These are phyloP conservation scores for Sarocladiaceae sp. DNA, from an alignment of 2,329 filamentous ascomycete species.

Conservation along the genomic window DNA sequence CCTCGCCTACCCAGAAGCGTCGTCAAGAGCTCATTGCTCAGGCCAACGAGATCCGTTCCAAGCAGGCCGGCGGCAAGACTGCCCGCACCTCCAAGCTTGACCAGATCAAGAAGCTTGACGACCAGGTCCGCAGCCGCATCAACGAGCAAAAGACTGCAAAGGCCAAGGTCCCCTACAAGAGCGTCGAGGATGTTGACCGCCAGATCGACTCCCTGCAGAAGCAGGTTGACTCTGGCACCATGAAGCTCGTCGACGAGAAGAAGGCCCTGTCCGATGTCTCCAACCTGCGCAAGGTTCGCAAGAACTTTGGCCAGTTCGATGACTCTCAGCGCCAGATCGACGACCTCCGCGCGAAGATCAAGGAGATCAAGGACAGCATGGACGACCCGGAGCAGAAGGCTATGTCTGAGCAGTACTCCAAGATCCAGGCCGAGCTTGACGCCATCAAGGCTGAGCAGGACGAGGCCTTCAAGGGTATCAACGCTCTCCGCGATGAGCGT, in stretches of 20 bases:
- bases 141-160: constrained; percentile 83
- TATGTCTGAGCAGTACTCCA: constrained; percentile 79
- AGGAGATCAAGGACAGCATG: constrained; percentile 81
- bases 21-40: constrained; percentile 81
- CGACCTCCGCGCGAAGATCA: constrained; percentile 80
- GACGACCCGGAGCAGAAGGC: constrained; percentile 91
- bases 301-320: constrained; percentile 84
- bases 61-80: constrained; percentile 85
- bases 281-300: constrained; percentile 80
- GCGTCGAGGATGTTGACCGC: constrained; percentile 77
- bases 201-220: constrained; percentile 78
- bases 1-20: constrained; percentile 74
- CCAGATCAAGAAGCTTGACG: constrained; percentile 88
- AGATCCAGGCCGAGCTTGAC: constrained; percentile 84
- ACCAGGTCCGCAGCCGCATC: constrained; percentile 80
- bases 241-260: constrained; percentile 97
- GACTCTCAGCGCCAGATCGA: constrained; percentile 85
- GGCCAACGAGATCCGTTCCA: constrained; percentile 76
- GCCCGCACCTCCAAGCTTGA: constrained; percentile 75
- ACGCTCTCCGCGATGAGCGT: constrained; percentile 78
- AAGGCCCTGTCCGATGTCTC: constrained; percentile 84
- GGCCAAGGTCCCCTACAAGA: constrained; percentile 80
- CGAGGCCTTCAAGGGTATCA: constrained; percentile 82
- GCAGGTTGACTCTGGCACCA: constrained; percentile 80
- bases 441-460: constrained; percentile 89